phyloP scores from a whole-genome alignment of 2,329 filamentous ascomycete genomes.

The Venturiaceae sp. region DNA sequence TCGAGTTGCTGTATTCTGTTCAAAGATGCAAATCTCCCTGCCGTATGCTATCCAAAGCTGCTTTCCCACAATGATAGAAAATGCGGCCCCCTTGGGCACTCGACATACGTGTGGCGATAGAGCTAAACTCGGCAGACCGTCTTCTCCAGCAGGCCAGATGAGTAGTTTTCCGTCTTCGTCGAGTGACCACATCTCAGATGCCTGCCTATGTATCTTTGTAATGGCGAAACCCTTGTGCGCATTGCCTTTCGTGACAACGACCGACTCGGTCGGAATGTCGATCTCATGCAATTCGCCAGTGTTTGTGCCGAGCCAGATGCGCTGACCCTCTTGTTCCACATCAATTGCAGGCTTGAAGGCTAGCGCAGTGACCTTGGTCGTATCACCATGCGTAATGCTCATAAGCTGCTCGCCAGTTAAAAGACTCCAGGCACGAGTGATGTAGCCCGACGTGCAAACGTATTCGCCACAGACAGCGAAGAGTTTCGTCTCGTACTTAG shows the following conservation, averaged over 20 bases:
- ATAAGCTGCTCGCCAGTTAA: slow-evolving; percentile 71
- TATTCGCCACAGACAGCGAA: slow-evolving; percentile 84
- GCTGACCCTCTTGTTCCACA: slow-evolving; percentile 69
- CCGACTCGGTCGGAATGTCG: slow-evolving; percentile 64
- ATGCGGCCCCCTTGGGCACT: slow-evolving; percentile 71
- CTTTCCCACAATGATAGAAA: slow-evolving; percentile 77
- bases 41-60: slow-evolving; percentile 82
- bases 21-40: slow-evolving; percentile 79
- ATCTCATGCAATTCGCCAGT: slow-evolving; percentile 82
- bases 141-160: slow-evolving; percentile 76
- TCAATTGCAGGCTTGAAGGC: slow-evolving; percentile 75
- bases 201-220: slow-evolving; percentile 75
- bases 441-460: slow-evolving; percentile 75
- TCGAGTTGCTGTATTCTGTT: slow-evolving; percentile 51
- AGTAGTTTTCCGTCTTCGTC: slow-evolving; percentile 82
- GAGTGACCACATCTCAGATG: slow-evolving; percentile 85
- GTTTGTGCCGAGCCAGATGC: slow-evolving; percentile 85
- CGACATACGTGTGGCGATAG: slow-evolving; percentile 69
- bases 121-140: slow-evolving; percentile 63
- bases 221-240: slow-evolving; percentile 74
- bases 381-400: slow-evolving; percentile 76
- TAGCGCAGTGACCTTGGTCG: slow-evolving; percentile 69
- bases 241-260: slow-evolving; percentile 57
- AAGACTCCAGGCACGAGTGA: slow-evolving; percentile 84
- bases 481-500: slow-evolving; percentile 77